A percentile compares a stretch with the other conserved stretches of the same genome.
These are phyloP conservation scores for Leccinum imitatum DNA, from an alignment of 768 basidiomycete species.

Conservation along the genomic window DNA sequence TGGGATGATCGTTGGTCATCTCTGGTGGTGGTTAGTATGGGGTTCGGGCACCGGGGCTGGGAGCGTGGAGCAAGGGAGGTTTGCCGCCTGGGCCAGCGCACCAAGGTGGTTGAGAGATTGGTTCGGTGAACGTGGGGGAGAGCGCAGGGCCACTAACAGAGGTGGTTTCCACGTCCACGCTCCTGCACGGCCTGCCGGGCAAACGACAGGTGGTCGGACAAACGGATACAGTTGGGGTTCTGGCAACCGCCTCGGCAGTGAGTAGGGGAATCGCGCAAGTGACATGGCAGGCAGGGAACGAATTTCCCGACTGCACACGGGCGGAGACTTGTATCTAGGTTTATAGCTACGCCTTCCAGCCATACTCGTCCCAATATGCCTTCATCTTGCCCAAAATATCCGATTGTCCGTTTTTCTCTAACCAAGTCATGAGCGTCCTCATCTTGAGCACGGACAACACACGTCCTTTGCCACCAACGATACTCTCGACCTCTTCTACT, in stretches of 20 bases:
- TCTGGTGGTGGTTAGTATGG: slow-evolving; percentile 79
- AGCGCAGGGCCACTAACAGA: slow-evolving; percentile 36
- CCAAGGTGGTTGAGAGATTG: slow-evolving; percentile 57
- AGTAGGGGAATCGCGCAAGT: slow-evolving; percentile 8
- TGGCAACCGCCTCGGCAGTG: slow-evolving; percentile 49
- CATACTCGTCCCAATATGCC: slow-evolving; percentile 50
- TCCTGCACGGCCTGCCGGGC: slow-evolving; percentile 41
- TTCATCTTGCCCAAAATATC: slow-evolving; percentile 72
- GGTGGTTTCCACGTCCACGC: slow-evolving; percentile 59
- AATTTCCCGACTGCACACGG: too few species aligned
- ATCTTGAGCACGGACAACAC: slow-evolving; percentile 83
- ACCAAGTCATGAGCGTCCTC: slow-evolving; percentile 81
- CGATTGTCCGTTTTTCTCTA: slow-evolving; percentile 64
- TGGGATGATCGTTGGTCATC: slow-evolving; percentile 75
- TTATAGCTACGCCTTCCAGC: slow-evolving; percentile 25
- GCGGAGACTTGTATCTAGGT: background rate
- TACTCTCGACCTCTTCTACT: slow-evolving; percentile 75
- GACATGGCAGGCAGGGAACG: background rate
- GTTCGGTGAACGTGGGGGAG: slow-evolving; percentile 42
- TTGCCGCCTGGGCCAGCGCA: slow-evolving; percentile 46
- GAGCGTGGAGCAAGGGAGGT: slow-evolving; percentile 36
- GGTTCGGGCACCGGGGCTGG: slow-evolving; percentile 43
- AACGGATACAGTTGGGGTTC: slow-evolving; percentile 52
- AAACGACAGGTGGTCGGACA: slow-evolving; percentile 16
- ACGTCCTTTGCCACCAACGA: slow-evolving; percentile 63